phyloP scores from a whole-genome alignment of 164 flowering plant species.

The Sextonia rubra region DNA sequence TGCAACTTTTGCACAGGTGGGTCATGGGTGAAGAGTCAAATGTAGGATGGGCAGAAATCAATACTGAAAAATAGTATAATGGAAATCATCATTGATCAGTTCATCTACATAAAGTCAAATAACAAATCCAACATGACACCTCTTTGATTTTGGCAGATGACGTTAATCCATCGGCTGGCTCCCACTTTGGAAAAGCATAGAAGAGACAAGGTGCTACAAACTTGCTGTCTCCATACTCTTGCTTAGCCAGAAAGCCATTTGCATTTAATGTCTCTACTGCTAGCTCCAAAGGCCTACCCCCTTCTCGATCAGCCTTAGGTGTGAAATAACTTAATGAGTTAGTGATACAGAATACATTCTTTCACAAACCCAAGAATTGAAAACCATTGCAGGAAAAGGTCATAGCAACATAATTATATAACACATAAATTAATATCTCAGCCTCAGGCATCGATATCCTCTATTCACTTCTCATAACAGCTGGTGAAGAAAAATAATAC shows the following conservation, averaged over 20 bases:
- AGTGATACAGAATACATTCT: slow-evolving; percentile 11
- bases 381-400: not conserved
- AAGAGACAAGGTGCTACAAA: slow-evolving; percentile 68
- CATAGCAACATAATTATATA: not conserved
- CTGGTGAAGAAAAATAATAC: not conserved
- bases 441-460: not conserved
- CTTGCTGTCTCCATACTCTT: slow-evolving; percentile 33
- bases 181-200: slow-evolving; percentile 26
- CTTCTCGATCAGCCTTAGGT: slow-evolving; percentile 74
- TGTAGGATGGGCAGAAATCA: not conserved
- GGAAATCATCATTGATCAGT: not conserved
- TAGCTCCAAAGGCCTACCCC: slow-evolving; percentile 65
- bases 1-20: no score
- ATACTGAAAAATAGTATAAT: not conserved
- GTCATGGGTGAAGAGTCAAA: no score
- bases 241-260: slow-evolving; percentile 53
- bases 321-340: slow-evolving; percentile 24
- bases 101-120: not conserved
- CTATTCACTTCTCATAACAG: not conserved
- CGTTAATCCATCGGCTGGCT: slow-evolving; percentile 23
- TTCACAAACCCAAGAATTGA: not conserved
- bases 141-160: slow-evolving; percentile 24
- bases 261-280: slow-evolving; percentile 35
- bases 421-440: not conserved
- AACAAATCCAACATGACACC: slow-evolving; percentile 25